Conservation (phyloP, 176 grass and related monocot species). For the Thinopyrum elongatum region DNA sequence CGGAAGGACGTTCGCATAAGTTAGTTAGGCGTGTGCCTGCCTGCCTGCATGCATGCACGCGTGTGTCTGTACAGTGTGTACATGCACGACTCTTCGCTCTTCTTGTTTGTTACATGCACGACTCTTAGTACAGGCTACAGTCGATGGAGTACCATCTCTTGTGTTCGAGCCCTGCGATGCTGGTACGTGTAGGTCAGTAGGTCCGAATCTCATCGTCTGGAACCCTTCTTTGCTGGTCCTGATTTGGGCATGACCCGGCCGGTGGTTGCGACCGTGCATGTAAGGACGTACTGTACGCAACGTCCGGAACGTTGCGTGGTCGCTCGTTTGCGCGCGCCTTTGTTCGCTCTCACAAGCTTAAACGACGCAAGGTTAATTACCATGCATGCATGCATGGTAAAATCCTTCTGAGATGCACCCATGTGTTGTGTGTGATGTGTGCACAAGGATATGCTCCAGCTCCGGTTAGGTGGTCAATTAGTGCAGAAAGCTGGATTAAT, state of each 20-base stretch:
- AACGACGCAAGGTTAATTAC: too few species aligned
- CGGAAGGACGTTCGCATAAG: background rate
- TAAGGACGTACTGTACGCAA: background rate
- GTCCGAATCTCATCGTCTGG: background rate
- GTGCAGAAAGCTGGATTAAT: background rate
- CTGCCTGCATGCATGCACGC: background rate
- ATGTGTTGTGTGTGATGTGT: too few species aligned
- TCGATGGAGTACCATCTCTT: background rate
- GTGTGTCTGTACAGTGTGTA: background rate
- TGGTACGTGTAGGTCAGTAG: background rate
- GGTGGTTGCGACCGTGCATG: background rate
- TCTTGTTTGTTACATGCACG: background rate
- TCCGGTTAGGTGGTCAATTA: background rate
- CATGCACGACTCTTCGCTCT: background rate
- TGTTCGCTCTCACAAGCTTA: background rate
- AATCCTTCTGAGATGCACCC: too few species aligned
- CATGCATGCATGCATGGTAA: too few species aligned
- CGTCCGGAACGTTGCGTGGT: background rate
- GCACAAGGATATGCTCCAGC: background rate
- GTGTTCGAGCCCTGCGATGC: background rate
- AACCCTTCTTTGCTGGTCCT: slow-evolving; percentile 16
- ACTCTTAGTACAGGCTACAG: background rate
- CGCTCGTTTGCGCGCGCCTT: background rate
- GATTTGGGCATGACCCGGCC: slow-evolving; percentile 4
- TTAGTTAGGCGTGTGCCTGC: background rate